Evolutionary conservation across 2,329 filamentous ascomycete species (phyloP).

Genomic region (Colletotrichum acutatum): DNA sequence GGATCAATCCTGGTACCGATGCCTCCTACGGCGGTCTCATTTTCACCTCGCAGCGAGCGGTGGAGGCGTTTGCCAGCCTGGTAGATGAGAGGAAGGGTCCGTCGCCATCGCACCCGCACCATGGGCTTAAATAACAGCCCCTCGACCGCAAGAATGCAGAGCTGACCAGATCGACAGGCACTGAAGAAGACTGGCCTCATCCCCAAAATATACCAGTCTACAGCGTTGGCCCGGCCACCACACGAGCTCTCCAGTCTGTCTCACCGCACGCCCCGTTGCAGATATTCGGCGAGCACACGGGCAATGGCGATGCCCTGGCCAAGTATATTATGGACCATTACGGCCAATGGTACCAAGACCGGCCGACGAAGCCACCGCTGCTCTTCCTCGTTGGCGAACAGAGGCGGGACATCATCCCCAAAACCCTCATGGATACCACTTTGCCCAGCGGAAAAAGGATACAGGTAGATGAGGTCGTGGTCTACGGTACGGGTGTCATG

Average conservation of each 20-base stretch:
- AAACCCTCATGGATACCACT: slow-evolving; percentile 71
- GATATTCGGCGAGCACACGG: slow-evolving; percentile 83
- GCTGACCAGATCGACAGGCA: slow-evolving; percentile 34
- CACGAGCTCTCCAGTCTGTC: slow-evolving; percentile 74
- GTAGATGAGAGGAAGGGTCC: slow-evolving; percentile 63
- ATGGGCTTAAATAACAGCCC: too few species aligned
- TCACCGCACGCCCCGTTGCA: slow-evolving; percentile 62
- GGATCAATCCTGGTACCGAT: slow-evolving; percentile 50
- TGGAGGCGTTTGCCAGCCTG: slow-evolving; percentile 78
- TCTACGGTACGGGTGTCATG: slow-evolving; percentile 90
- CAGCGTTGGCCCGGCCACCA: slow-evolving; percentile 84
- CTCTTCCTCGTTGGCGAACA: slow-evolving; percentile 93
- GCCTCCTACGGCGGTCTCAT: slow-evolving; percentile 78
- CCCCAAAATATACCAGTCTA: slow-evolving; percentile 73
- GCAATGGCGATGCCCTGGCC: slow-evolving; percentile 85
- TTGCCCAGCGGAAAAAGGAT: slow-evolving; percentile 66
- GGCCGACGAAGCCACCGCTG: slow-evolving; percentile 67
- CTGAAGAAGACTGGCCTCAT: slow-evolving; percentile 56
- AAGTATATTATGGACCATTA: slow-evolving; percentile 85
- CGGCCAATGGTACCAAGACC: slow-evolving; percentile 58
- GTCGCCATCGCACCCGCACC: slow-evolving; percentile 42
- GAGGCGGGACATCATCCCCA: slow-evolving; percentile 89
- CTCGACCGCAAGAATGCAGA: slow-evolving; percentile 1
- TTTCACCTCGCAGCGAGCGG: slow-evolving; percentile 86
- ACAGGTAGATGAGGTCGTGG: slow-evolving; percentile 79